Evolutionary conservation across 495 filamentous ascomycete species (phyloP).

Genomic region (Penicillium argentinense): DNA sequence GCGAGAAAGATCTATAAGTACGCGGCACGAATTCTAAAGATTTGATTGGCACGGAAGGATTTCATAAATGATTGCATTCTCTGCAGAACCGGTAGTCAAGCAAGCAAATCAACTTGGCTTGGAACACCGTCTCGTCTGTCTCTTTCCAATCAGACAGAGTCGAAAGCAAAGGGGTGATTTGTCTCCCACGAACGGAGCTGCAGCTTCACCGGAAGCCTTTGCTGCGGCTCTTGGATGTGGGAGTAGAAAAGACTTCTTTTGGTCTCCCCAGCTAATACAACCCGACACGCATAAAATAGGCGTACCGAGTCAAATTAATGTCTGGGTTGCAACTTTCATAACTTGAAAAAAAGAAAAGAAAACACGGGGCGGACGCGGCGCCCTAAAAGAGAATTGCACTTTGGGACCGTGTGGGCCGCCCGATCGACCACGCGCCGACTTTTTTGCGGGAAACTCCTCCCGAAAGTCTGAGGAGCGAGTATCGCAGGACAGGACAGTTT

Average conservation of each 20-base stretch:
- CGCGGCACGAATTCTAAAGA: conserved; percentile 15
- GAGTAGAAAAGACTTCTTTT: conserved; percentile 44
- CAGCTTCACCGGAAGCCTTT: conserved; percentile 50
- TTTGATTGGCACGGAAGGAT: conserved; percentile 1
- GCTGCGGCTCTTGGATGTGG: conserved; percentile 64
- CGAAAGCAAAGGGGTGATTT: conserved; percentile 19
- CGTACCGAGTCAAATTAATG: conserved; percentile 64
- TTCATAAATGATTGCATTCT: conserved; percentile 16
- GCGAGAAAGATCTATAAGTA: conserved; percentile 17
- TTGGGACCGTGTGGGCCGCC: conserved; percentile 20
- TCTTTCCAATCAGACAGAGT: conserved; percentile 4
- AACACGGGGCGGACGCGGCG: conserved; percentile 10
- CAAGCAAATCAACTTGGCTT: neutral
- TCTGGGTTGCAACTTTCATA: conserved; percentile 67
- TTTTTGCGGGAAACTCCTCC: conserved; percentile 29
- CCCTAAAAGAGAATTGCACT: conserved; percentile 28
- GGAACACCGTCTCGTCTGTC: neutral
- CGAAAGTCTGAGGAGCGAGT: conserved; percentile 2
- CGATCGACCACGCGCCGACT: conserved; percentile 31
- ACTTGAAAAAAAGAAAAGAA: conserved; percentile 33
- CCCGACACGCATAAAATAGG: conserved; percentile 49
- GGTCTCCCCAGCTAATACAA: conserved; percentile 73
- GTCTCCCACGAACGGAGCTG: conserved; percentile 50
- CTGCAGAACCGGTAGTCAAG: conserved; percentile 4
- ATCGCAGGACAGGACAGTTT: neutral